phyloP scores from a whole-genome alignment of 495 filamentous ascomycete genomes.

The Venustampulla echinocandica region DNA sequence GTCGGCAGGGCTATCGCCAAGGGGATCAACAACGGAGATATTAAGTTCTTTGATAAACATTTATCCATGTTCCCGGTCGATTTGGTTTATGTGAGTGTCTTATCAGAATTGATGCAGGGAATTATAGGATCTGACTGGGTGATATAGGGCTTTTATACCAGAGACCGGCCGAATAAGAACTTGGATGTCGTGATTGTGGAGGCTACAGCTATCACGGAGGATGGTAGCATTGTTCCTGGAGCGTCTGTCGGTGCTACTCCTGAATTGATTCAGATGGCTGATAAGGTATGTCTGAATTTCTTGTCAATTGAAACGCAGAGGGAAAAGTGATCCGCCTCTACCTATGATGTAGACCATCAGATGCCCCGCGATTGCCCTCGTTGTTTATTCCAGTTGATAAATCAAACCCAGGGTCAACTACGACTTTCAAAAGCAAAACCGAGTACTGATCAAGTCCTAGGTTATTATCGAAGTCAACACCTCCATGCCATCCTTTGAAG shows the following conservation, averaged over 20 bases:
- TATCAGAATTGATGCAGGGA: background rate
- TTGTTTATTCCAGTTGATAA: no score
- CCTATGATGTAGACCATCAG: no score
- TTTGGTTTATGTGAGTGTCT: slow-evolving; percentile 60
- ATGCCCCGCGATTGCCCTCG: no score
- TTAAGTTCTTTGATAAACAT: slow-evolving; percentile 92
- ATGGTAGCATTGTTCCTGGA: slow-evolving; percentile 83
- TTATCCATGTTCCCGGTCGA: slow-evolving; percentile 88
- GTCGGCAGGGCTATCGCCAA: slow-evolving; percentile 87
- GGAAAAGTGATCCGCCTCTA: no score
- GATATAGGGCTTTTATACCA: slow-evolving; percentile 58
- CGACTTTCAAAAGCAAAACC: background rate
- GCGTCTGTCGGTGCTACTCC: slow-evolving; percentile 81
- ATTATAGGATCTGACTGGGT: background rate
- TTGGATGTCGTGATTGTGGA: slow-evolving; percentile 83
- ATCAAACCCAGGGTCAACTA: no score
- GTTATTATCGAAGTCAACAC: slow-evolving; percentile 95
- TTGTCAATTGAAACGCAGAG: background rate
- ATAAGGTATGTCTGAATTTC: slow-evolving; percentile 47
- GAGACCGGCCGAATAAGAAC: slow-evolving; percentile 61
- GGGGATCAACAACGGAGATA: slow-evolving; percentile 81
- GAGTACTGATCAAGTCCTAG: slow-evolving; percentile 20
- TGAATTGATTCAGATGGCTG: slow-evolving; percentile 80
- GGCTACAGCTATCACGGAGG: slow-evolving; percentile 83
- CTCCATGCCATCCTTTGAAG: slow-evolving; percentile 72